Evolutionary conservation across 257 asterid genomes (phyloP).

Genomic region (Thymus quinquecostatus): DNA sequence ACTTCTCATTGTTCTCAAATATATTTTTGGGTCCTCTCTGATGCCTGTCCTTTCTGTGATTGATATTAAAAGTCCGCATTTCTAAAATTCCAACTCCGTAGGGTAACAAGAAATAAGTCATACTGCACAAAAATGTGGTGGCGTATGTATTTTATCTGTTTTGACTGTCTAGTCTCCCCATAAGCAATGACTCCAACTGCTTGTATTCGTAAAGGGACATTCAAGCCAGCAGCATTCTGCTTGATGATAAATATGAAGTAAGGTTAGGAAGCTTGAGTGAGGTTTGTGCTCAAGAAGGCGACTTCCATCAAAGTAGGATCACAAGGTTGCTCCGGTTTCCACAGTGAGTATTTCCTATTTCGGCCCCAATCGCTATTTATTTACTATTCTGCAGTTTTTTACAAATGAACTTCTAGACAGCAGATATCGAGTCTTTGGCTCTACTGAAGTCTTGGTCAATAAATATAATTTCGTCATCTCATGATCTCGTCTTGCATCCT

Average conservation of each 20-base stretch:
- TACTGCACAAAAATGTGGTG: neutral
- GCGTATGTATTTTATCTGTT: neutral
- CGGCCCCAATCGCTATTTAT: neutral
- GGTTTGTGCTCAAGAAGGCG: conserved; percentile 76
- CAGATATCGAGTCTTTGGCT: neutral
- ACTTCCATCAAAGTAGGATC: conserved; percentile 61
- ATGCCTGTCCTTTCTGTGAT: neutral
- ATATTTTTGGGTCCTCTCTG: conserved; percentile 2
- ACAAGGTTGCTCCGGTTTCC: conserved; percentile 67
- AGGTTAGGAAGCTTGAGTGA: conserved; percentile 84
- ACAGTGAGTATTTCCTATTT: conserved; percentile 55
- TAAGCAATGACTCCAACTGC: conserved; percentile 24
- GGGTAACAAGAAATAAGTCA: neutral
- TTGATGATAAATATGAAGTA: conserved; percentile 87
- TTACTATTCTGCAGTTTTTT: neutral
- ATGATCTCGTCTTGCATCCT: neutral
- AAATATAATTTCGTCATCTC: neutral
- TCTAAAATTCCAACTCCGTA: neutral
- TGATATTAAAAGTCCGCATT: neutral
- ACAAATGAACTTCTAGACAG: neutral
- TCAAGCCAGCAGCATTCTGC: conserved; percentile 91
- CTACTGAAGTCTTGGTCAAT: neutral
- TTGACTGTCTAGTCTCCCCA: conserved; percentile 13
- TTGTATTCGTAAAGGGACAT: conserved; percentile 59
- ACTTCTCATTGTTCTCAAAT: neutral